Evolutionary conservation across 1,284 basidiomycete genomes (phyloP).

Genomic region (Microbotryum scabiosae): DNA sequence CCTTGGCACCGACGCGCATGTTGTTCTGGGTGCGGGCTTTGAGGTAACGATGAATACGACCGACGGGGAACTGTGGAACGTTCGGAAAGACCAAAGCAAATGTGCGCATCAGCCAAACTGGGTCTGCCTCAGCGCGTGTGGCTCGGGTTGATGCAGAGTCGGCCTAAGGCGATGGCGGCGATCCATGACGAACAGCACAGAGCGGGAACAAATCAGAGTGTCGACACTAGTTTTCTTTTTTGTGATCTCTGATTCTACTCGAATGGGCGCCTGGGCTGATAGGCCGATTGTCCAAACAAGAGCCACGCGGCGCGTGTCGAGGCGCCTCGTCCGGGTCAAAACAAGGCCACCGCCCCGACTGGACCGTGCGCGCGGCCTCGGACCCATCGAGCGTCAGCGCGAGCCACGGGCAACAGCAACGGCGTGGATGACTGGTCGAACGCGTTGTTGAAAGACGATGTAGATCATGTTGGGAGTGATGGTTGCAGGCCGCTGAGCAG

Average conservation of each 20-base stretch:
- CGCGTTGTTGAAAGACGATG: too few species aligned
- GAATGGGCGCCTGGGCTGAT: too few species aligned
- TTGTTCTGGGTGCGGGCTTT: slow-evolving; percentile 89
- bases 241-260: background rate
- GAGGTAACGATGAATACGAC: slow-evolving; percentile 89
- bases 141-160: background rate
- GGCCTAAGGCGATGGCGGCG: background rate
- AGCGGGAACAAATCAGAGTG: background rate
- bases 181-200: background rate
- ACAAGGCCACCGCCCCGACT: too few species aligned
- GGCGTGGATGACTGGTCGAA: too few species aligned
- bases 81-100: background rate
- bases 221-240: background rate
- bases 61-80: slow-evolving; percentile 66
- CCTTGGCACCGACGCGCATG: slow-evolving; percentile 84
- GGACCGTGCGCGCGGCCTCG: too few species aligned
- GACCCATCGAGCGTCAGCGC: too few species aligned
- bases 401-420: too few species aligned
- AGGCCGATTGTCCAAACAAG: too few species aligned
- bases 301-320: too few species aligned
- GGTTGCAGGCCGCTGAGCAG: too few species aligned
- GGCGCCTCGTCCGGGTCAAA: too few species aligned
- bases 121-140: background rate
- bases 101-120: background rate
- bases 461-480: too few species aligned